Conservation (phyloP, 192 early-diverging fungal genomes). For the Coemansia sp. region DNA sequence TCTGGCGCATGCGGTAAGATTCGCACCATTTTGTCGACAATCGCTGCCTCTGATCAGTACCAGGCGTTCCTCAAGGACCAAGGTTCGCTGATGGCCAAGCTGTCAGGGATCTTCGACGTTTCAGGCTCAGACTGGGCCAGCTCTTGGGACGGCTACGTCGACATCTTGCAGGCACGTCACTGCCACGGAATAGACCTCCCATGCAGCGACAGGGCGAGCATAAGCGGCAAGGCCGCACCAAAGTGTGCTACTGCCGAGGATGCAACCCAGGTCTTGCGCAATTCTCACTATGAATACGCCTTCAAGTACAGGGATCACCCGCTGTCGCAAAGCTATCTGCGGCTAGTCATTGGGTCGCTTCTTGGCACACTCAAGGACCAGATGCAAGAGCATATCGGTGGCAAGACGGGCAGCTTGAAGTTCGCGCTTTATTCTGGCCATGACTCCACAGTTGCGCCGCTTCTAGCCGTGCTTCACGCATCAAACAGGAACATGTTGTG, state of each 20-base stretch:
- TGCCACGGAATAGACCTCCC: constrained; percentile 32
- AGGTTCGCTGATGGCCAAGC: constrained; percentile 32
- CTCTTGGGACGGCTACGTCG: constrained; percentile 39
- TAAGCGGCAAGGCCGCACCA: neutral
- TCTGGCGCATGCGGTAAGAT: constrained; percentile 40
- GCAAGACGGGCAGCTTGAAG: constrained; percentile 25
- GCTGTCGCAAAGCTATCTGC: constrained; percentile 16
- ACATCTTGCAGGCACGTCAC: constrained; percentile 37
- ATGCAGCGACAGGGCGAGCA: constrained; percentile 11
- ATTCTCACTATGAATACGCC: constrained; percentile 29
- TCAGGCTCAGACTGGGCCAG: constrained; percentile 16
- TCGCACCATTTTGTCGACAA: neutral
- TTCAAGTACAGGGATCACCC: constrained; percentile 42
- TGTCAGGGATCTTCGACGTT: constrained; percentile 35
- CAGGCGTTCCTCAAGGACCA: constrained; percentile 35
- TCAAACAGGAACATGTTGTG: constrained; percentile 39
- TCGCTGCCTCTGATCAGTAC: constrained; percentile 16
- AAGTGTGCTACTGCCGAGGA: constrained; percentile 44
- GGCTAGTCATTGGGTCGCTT: constrained; percentile 50
- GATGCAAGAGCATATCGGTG: constrained; percentile 17
- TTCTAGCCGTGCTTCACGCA: constrained; percentile 41
- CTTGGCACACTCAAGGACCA: constrained; percentile 42
- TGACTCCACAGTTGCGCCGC: constrained; percentile 48
- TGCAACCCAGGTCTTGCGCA: constrained; percentile 24
- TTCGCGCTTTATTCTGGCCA: constrained; percentile 57